Conservation (phyloP, 176 grass and related monocot genomes). For the Chrysopogon serrulatus region DNA sequence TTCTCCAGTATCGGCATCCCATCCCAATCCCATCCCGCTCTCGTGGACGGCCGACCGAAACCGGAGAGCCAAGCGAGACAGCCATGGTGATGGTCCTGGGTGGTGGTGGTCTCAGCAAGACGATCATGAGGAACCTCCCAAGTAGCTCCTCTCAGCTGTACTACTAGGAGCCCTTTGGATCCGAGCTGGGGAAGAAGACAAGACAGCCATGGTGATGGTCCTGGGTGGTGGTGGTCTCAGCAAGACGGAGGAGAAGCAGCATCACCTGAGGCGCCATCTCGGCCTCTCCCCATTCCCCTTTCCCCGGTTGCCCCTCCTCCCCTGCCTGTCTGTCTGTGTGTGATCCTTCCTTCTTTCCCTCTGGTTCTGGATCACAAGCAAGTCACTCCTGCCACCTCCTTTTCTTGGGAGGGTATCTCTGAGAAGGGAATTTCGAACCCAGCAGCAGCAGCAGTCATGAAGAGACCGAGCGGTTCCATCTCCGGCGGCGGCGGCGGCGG, state of each 20-base stretch:
- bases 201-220: conserved; percentile 27
- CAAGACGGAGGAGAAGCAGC: conserved; percentile 9
- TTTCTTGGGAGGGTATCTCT: background rate
- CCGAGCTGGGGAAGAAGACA: conserved; percentile 36
- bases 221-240: background rate
- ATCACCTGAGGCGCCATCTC: background rate
- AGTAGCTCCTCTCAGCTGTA: background rate
- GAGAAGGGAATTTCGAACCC: background rate
- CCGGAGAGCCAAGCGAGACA: background rate
- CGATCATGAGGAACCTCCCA: conserved; percentile 24
- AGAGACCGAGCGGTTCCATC: background rate
- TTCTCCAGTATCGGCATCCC: background rate
- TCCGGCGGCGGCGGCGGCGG: conserved; percentile 2
- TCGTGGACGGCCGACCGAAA: background rate
- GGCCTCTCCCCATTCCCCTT: conserved; percentile 16
- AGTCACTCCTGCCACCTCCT: background rate
- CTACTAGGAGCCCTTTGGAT: conserved; percentile 37
- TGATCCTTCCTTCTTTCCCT: background rate
- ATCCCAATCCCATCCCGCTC: conserved; percentile 3
- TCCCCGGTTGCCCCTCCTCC: background rate
- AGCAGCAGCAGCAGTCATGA: background rate
- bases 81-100: conserved; percentile 28
- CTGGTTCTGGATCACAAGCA: background rate
- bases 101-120: background rate
- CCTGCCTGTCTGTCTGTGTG: background rate